Conservation (phyloP, 1,284 basidiomycete species). For the Phlebopus sp. region DNA sequence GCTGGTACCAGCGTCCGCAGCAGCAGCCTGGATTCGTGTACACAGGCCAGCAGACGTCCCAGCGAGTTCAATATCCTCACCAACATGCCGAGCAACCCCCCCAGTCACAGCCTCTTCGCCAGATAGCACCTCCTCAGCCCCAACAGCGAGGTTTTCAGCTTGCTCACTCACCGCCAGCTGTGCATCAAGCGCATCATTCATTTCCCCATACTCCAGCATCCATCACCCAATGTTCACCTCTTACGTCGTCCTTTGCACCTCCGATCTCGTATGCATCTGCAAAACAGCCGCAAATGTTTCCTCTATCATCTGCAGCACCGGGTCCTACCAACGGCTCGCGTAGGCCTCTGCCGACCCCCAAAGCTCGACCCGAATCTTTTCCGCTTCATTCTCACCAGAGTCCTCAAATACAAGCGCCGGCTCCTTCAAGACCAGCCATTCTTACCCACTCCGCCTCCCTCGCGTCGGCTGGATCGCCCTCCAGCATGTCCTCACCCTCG, state of each 20-base stretch:
- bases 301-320: not conserved
- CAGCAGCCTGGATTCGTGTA: constrained; percentile 23
- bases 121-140: not conserved
- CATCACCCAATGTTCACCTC: not conserved
- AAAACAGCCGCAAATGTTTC: not conserved
- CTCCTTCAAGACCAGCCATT: constrained; percentile 30
- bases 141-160: constrained; percentile 1
- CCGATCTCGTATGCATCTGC: not conserved
- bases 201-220: not conserved
- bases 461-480: not conserved
- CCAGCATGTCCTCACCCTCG: constrained; percentile 13
- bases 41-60: constrained; percentile 7
- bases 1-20: constrained; percentile 3
- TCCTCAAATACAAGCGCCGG: constrained; percentile 29
- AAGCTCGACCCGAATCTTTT: constrained; percentile 31
- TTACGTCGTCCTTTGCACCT: constrained; percentile 4
- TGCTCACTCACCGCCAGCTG: constrained; percentile 1
- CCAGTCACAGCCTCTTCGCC: constrained; percentile 7
- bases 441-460: constrained; percentile 20
- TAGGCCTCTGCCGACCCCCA: constrained; percentile 29
- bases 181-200: not conserved
- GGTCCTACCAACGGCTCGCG: constrained; percentile 15
- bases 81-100: constrained; percentile 1
- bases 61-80: not conserved
- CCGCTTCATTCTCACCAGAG: constrained; percentile 20